These are phyloP conservation scores for Dactylella cylindrospora DNA, from an alignment of 2,329 filamentous ascomycete species.

Conservation along the genomic window DNA sequence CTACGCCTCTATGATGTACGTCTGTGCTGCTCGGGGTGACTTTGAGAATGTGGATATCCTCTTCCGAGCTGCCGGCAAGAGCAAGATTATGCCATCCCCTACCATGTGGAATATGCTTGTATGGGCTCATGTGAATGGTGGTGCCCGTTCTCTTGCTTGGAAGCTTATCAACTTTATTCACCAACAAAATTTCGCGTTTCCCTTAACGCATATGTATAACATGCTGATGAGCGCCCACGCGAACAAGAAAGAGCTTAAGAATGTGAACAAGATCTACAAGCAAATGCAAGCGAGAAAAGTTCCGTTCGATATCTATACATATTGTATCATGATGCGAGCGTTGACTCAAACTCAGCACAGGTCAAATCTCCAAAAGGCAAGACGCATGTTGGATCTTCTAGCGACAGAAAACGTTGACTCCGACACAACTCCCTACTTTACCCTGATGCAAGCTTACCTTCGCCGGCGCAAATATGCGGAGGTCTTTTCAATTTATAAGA, in stretches of 20 bases:
- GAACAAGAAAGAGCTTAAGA: slow-evolving; percentile 20
- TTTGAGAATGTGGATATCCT: slow-evolving; percentile 60
- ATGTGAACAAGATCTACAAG: slow-evolving; percentile 43
- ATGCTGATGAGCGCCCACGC: slow-evolving; percentile 40
- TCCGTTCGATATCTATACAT: slow-evolving; percentile 48
- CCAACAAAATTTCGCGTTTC: slow-evolving; percentile 16
- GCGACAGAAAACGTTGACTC: slow-evolving; percentile 50
- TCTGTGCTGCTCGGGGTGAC: slow-evolving; percentile 72
- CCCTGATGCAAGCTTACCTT: slow-evolving; percentile 50
- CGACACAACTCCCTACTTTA: slow-evolving; percentile 55
- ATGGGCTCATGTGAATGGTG: slow-evolving; percentile 37
- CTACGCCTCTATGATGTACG: slow-evolving; percentile 72
- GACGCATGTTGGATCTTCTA: slow-evolving; percentile 46
- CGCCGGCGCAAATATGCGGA: slow-evolving; percentile 44
- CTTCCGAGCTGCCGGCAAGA: slow-evolving; percentile 51
- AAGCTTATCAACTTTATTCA: slow-evolving; percentile 31
- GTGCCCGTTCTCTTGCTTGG: slow-evolving; percentile 36
- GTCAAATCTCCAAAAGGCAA: slow-evolving; percentile 23
- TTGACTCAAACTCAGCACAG: slow-evolving; percentile 43
- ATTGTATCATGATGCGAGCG: slow-evolving; percentile 48
- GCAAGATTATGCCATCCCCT: slow-evolving; percentile 13
- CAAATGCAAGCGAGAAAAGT: slow-evolving; percentile 45
- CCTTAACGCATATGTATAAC: slow-evolving; percentile 42
- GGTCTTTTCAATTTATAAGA: slow-evolving; percentile 48
- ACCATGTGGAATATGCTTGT: slow-evolving; percentile 41